Percentiles rank a stretch among this genome's conserved stretches.
Evolutionary conservation across 345 rosid species (phyloP).

Genomic region (Pistacia atlantica): DNA sequence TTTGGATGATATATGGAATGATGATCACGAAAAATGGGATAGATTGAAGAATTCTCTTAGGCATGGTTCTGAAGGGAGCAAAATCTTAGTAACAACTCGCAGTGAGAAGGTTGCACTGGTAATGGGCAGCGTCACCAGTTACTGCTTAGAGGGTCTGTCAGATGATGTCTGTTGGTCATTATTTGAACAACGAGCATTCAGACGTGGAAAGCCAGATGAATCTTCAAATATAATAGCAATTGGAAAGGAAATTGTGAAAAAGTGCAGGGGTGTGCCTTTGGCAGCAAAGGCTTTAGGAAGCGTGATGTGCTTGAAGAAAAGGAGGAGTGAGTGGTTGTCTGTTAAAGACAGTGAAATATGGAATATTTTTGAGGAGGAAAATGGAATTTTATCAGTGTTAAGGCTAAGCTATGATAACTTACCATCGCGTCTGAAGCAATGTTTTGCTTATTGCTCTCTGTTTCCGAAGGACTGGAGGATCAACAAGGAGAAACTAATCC

Average conservation of each 20-base stretch:
- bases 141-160: constrained; percentile 3
- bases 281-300: constrained; percentile 17
- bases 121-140: not conserved
- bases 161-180: constrained; percentile 17
- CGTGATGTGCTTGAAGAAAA: constrained; percentile 4
- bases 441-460: constrained; percentile 4
- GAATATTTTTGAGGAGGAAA: not conserved
- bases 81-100: constrained; percentile 15
- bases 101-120: constrained; percentile 8
- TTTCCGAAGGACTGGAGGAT: constrained; percentile 2
- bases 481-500: not conserved
- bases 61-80: constrained; percentile 7
- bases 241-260: constrained; percentile 15
- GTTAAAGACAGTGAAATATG: constrained; percentile 12
- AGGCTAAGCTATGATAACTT: constrained; percentile 18
- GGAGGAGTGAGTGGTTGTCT: constrained; percentile 2
- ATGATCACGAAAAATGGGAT: not conserved
- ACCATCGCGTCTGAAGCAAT: constrained; percentile 5
- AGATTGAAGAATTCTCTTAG: constrained; percentile 3
- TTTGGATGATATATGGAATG: constrained; percentile 2
- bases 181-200: constrained; percentile 13
- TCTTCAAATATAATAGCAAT: not conserved
- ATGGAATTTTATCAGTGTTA: constrained; percentile 7
- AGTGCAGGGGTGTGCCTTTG: constrained; percentile 23
- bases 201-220: not conserved